Conservation (phyloP, 306 rosid species). For the Begonia masoniana region DNA sequence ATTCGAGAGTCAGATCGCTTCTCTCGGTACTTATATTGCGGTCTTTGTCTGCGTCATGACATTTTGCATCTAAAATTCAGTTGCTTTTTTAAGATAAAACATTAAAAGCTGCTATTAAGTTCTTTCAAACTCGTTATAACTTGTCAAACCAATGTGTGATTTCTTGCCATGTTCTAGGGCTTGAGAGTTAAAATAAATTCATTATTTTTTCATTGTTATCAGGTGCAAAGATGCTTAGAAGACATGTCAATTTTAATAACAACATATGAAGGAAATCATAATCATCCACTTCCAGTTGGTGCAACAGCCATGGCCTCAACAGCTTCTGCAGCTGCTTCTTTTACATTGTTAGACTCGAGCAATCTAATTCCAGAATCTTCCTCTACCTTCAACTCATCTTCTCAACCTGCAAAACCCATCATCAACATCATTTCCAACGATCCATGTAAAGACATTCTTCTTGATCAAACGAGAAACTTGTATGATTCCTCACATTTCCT, state of each 20-base stretch:
- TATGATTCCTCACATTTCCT: background rate
- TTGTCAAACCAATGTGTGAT: background rate
- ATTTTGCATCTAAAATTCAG: background rate
- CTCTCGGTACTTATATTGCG: too few species aligned
- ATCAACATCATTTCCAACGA: slow-evolving; percentile 34
- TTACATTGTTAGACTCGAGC: slow-evolving; percentile 50
- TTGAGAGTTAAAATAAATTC: too few species aligned
- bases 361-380: slow-evolving; percentile 10
- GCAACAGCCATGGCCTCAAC: slow-evolving; percentile 94
- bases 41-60: too few species aligned
- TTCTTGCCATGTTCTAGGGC: too few species aligned
- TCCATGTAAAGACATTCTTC: slow-evolving; percentile 48
- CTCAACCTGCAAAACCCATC: slow-evolving; percentile 10
- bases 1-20: too few species aligned
- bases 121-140: too few species aligned
- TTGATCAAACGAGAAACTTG: slow-evolving; percentile 41
- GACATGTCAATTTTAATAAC: too few species aligned
- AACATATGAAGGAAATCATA: slow-evolving; percentile 97
- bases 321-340: slow-evolving; percentile 53
- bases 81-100: too few species aligned
- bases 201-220: too few species aligned
- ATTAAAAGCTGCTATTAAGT: too few species aligned
- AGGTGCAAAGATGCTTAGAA: slow-evolving; percentile 96
- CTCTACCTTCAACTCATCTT: slow-evolving; percentile 8
- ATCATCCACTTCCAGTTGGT: slow-evolving; percentile 90